phyloP scores from a whole-genome alignment of 352 stramenopile species.

The Thraustotheca clavata region DNA sequence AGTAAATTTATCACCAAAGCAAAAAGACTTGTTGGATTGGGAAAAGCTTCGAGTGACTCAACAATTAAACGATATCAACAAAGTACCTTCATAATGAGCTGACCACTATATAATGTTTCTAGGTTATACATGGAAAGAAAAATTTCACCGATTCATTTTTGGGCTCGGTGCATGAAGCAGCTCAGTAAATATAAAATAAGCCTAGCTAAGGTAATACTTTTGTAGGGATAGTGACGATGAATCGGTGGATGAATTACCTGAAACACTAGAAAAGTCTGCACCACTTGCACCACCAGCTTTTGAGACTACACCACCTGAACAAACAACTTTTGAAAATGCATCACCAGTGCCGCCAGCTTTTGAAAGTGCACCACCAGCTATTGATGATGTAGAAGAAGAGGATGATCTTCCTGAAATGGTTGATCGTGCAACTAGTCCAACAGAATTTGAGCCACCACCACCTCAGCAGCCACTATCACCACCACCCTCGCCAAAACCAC shows the following conservation, averaged over 20 bases:
- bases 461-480: background rate
- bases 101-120: background rate
- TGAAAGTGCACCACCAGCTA: background rate
- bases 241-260: background rate
- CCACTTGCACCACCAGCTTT: background rate
- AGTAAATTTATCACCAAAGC: slow-evolving; percentile 28
- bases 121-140: background rate
- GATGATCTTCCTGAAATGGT: slow-evolving; percentile 47
- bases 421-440: slow-evolving; percentile 21
- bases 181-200: background rate
- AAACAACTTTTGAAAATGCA: background rate
- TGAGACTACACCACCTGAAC: background rate
- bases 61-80: slow-evolving; percentile 58
- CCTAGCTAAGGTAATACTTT: background rate
- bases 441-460: background rate
- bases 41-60: slow-evolving; percentile 55
- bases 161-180: background rate
- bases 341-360: background rate
- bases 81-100: slow-evolving; percentile 28
- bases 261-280: background rate
- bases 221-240: background rate
- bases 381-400: slow-evolving; percentile 30
- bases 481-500: too few relatives aligned
- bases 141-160: background rate
- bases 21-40: slow-evolving; percentile 41